Evolutionary conservation across 352 stramenopile genomes (phyloP).

Genomic region (Halophytophthora batemanensis): DNA sequence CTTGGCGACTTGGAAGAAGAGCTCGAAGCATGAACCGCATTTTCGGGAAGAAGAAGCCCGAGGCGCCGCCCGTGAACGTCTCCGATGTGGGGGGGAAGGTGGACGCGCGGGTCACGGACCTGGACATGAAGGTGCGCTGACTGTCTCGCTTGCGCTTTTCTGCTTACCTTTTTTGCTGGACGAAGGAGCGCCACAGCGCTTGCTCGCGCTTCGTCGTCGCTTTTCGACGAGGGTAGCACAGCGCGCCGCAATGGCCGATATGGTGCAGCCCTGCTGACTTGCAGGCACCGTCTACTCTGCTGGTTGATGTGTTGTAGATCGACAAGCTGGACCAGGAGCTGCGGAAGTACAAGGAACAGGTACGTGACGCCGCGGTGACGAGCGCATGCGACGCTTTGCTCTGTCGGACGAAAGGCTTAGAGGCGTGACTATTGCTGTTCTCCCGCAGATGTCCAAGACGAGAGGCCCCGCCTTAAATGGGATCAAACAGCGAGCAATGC

Average conservation of each 20-base stretch:
- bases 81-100: conserved; percentile 74
- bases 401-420: neutral
- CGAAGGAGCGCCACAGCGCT: no score
- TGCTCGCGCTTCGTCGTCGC: no score
- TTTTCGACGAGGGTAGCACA: neutral
- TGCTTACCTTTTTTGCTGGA: no score
- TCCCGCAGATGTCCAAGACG: conserved; percentile 66
- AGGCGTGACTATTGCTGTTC: neutral
- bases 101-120: conserved; percentile 66
- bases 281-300: no score
- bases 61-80: conserved; percentile 70
- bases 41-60: conserved; percentile 83
- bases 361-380: conserved; percentile 1
- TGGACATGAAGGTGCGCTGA: conserved; percentile 70
- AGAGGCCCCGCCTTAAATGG: conserved; percentile 62
- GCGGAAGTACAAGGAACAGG: conserved; percentile 75
- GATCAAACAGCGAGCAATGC: conserved; percentile 82
- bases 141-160: no score
- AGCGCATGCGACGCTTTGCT: neutral
- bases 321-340: conserved; percentile 80
- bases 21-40: conserved; percentile 65
- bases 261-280: neutral
- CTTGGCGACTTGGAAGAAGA: no score
- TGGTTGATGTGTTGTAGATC: conserved; percentile 38
- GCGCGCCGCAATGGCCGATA: no score